Base-by-base conservation (phyloP, 805 yeast species). In the Candida odintsovae region DNA sequence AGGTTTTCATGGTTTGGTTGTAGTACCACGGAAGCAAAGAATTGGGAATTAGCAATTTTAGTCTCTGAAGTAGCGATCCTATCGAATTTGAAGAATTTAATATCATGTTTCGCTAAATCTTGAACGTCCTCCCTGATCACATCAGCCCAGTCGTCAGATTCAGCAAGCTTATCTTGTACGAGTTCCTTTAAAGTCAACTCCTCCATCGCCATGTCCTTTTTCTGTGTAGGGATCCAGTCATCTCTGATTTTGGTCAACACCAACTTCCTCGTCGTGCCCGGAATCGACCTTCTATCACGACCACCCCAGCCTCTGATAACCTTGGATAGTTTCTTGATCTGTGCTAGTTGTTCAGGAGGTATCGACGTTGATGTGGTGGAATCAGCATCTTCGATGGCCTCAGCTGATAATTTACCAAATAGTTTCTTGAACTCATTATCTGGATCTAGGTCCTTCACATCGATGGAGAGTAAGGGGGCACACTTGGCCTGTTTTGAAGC, bases 221-320 rank as follows among this genome's bases (percentile, higher is more conserved):
- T 71, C 23, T 75, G 66, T 0, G 87, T 78, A 1, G 95, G 95
- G 8, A 86, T 59, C 87, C 90, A 87, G 59, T 86, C 90, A 49
- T 85, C 90, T 59, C 85, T 76, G 40, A 88, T 79, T 56, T 82
- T 82, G 0, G 95, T 81, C 50, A 89, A 68, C 12, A 76, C 69
- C 41, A 88, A 66, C 54, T 85, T 84, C 51, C 89, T 73, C 0
- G 79, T 65, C 1, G 87, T 78, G 23, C 92, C 92, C 0, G 96
- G 96, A 3, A 86, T 77, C 6, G 79, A 68, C 41, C 84, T 66
- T 50, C 82, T 78, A 57, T 87, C 95, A 51, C 78, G 76, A 0
- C 95, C 95, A 40, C 89, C 85, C 96, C 96, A 88, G 21, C 89
- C 90, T 55, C 86, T 73, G 1, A 86, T 79, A n/a, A 65, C 74